Conservation (phyloP, 176 grass and related monocot genomes). For the Secale cereale region DNA sequence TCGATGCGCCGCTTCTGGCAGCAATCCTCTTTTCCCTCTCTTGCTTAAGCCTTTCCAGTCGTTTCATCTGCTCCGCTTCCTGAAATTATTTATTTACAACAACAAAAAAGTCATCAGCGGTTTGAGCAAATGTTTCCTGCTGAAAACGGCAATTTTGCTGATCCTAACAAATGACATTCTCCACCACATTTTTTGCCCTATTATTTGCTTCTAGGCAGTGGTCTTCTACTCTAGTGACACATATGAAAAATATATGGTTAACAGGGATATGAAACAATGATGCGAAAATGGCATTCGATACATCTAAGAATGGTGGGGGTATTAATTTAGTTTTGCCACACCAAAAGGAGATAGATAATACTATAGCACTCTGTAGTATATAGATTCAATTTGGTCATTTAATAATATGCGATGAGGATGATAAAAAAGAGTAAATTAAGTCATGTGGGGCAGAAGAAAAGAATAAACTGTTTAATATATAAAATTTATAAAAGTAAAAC, state of each 20-base stretch:
- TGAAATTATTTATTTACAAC: slow-evolving; percentile 10
- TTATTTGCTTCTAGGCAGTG: no score
- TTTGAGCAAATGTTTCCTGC: not conserved
- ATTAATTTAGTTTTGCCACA: not conserved
- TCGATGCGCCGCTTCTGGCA: slow-evolving; percentile 41
- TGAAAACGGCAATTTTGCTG: not conserved
- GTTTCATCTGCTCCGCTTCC: slow-evolving; percentile 92
- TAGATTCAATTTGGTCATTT: not conserved
- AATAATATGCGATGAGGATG: not conserved
- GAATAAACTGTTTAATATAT: not conserved
- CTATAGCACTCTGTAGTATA: not conserved
- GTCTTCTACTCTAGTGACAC: no score
- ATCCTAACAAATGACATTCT: not conserved
- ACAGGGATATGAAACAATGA: not conserved
- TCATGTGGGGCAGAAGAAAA: not conserved
- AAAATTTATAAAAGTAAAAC: not conserved
- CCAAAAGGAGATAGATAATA: not conserved
- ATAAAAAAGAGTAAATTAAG: not conserved
- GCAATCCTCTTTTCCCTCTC: slow-evolving; percentile 96
- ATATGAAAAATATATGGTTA: not conserved
- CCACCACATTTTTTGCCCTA: not conserved
- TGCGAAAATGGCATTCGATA: no score
- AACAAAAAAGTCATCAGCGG: not conserved
- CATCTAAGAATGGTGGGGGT: not conserved
- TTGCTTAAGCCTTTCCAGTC: slow-evolving; percentile 73